phyloP scores from a whole-genome alignment of 768 basidiomycete genomes.

The Peribolospora kevripleyi region DNA sequence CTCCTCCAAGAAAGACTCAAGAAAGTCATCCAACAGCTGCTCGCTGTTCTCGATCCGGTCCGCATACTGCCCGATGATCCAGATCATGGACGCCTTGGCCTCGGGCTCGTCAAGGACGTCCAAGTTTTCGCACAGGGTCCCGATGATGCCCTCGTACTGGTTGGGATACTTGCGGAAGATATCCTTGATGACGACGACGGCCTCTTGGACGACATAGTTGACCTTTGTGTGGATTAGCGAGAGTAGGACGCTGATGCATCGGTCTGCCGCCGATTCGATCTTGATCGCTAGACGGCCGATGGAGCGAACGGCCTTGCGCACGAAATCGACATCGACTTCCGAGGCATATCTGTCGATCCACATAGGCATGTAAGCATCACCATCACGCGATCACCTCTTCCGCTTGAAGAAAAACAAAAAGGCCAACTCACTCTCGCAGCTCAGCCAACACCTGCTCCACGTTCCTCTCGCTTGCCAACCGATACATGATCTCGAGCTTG shows the following conservation, averaged over 20 bases:
- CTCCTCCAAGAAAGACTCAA: slow-evolving; percentile 75
- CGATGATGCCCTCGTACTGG: slow-evolving; percentile 87
- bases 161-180: slow-evolving; percentile 93
- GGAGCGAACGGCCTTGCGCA: slow-evolving; percentile 87
- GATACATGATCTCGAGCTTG: slow-evolving; percentile 97
- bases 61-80: slow-evolving; percentile 93
- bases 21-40: slow-evolving; percentile 74
- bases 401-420: background rate
- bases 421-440: slow-evolving; percentile 52
- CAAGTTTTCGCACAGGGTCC: slow-evolving; percentile 71
- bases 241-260: slow-evolving; percentile 66
- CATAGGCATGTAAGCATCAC: background rate
- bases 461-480: slow-evolving; percentile 83
- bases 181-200: slow-evolving; percentile 90
- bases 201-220: slow-evolving; percentile 88
- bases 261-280: slow-evolving; percentile 65
- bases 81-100: slow-evolving; percentile 88
- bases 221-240: slow-evolving; percentile 78
- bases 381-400: background rate
- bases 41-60: slow-evolving; percentile 87
- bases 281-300: slow-evolving; percentile 97
- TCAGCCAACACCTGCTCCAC: slow-evolving; percentile 78
- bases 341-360: slow-evolving; percentile 56
- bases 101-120: slow-evolving; percentile 86
- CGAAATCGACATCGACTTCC: slow-evolving; percentile 94